Conservation (phyloP, 1,284 basidiomycete genomes). For the Ganoderma sinense region DNA sequence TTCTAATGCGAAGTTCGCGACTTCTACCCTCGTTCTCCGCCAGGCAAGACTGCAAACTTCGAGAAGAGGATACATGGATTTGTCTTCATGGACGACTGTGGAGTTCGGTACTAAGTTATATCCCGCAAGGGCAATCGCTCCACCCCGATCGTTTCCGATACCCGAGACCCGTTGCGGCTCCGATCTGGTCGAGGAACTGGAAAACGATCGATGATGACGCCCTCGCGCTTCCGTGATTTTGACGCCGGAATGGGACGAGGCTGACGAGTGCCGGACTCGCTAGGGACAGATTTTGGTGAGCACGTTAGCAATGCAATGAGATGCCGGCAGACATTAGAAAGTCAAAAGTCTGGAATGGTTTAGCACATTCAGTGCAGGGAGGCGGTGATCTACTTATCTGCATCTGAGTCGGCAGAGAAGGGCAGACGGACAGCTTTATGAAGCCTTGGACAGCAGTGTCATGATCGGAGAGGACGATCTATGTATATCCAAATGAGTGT, state of each 20-base stretch:
- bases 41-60: neutral
- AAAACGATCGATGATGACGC: neutral
- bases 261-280: neutral
- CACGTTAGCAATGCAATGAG: neutral
- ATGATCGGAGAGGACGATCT: conserved; percentile 21
- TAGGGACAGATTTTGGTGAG: neutral
- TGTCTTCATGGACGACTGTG: neutral
- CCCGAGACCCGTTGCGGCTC: neutral
- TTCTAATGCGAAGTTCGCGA: neutral
- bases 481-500: conserved; percentile 4
- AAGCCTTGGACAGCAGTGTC: neutral
- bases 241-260: neutral
- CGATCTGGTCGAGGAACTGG: neutral
- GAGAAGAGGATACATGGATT: conserved; percentile 6
- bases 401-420: neutral
- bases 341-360: neutral
- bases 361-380: neutral
- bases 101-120: neutral
- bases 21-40: neutral
- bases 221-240: neutral
- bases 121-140: neutral
- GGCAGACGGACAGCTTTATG: conserved; percentile 3
- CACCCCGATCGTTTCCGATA: conserved; percentile 4
- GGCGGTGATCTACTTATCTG: conserved; percentile 1
- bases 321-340: neutral